Conservation (phyloP, 371 early-diverging fungal species). For the Mortierella sp. region DNA sequence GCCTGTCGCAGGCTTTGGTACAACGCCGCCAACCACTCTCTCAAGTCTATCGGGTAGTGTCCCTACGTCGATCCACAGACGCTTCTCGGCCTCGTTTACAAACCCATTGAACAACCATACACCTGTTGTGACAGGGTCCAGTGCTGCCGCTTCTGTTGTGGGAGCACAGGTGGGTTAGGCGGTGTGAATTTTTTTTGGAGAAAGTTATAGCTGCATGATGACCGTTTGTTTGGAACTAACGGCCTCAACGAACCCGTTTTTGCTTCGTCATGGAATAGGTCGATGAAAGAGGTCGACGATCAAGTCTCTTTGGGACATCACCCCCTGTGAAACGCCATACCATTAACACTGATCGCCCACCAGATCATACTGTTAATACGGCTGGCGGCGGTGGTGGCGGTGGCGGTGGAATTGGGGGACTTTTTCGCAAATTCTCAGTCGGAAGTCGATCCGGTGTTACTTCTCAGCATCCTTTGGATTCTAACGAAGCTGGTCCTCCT, state of each 20-base stretch:
- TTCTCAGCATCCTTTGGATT: conserved; percentile 12
- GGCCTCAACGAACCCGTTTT: too few species aligned
- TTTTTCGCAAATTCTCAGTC: conserved; percentile 44
- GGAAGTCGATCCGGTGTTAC: conserved; percentile 1
- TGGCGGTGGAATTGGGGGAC: conserved; percentile 30
- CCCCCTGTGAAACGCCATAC: conserved; percentile 10
- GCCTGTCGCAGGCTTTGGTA: background rate
- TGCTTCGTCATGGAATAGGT: background rate
- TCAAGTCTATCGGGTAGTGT: conserved; percentile 19
- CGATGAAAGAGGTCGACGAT: conserved; percentile 21
- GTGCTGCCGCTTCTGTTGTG: background rate
- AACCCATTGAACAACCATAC: conserved; percentile 26
- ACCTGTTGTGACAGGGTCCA: background rate
- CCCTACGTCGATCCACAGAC: conserved; percentile 22
- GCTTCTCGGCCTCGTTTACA: conserved; percentile 34
- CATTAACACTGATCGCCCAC: background rate
- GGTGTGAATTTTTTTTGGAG: too few species aligned
- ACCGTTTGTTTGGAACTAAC: too few species aligned
- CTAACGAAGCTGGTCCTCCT: conserved; percentile 21
- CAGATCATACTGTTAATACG: background rate
- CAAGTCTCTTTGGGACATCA: conserved; percentile 30
- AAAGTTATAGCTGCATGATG: too few species aligned
- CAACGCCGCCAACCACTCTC: conserved; percentile 26
- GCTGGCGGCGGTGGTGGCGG: conserved; percentile 1
- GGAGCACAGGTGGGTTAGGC: conserved; percentile 8